Percentiles rank a stretch among this genome's conserved stretches.
Evolutionary conservation across 768 basidiomycete species (phyloP).

Genomic region (Exidia glandulosa): DNA sequence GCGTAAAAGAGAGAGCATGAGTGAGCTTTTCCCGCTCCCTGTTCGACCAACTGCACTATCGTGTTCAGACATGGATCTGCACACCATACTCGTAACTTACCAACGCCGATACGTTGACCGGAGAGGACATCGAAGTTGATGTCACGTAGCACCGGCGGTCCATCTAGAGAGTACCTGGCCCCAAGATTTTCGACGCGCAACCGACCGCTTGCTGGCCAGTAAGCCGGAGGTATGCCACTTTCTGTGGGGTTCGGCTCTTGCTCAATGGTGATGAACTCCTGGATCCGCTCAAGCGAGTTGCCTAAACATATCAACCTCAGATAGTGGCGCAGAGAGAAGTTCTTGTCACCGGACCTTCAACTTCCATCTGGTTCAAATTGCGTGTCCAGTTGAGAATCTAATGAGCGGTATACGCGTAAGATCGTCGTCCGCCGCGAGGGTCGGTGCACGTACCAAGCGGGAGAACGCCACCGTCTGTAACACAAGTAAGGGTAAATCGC

Average conservation of each 20-base stretch:
- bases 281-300: conserved; percentile 13
- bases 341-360: no score
- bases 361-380: conserved; percentile 12
- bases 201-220: conserved; percentile 26
- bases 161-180: conserved; percentile 21
- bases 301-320: no score
- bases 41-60: conserved; percentile 25
- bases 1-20: conserved; percentile 26
- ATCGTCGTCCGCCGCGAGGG: background rate
- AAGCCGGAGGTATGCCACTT: conserved; percentile 21
- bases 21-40: conserved; percentile 16
- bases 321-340: no score
- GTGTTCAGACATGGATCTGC: no score
- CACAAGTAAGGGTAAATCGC: background rate
- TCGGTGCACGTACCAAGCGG: background rate
- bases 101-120: conserved; percentile 19
- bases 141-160: conserved; percentile 25
- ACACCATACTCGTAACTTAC: no score
- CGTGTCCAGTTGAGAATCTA: conserved; percentile 9
- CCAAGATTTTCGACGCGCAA: conserved; percentile 22
- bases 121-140: conserved; percentile 22
- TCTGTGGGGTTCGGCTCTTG: conserved; percentile 16
- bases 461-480: background rate
- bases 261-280: conserved; percentile 24
- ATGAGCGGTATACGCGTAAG: background rate